Conservation (phyloP, 2,329 filamentous ascomycete genomes). For the Hymenoscyphus repandus region DNA sequence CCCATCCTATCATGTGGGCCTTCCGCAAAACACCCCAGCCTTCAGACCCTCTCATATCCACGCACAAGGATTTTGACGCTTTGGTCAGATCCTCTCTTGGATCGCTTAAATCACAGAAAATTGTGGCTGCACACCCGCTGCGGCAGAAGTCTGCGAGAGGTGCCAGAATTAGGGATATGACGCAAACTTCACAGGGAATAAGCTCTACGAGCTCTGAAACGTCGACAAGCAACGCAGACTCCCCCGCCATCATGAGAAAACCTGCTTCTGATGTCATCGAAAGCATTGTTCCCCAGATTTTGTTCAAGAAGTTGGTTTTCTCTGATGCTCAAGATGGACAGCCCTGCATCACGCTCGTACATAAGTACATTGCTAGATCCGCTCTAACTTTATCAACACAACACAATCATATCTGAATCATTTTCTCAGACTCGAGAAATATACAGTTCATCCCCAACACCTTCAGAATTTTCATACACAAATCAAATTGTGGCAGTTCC, state of each 20-base stretch:
- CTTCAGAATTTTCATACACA: constrained; percentile 1
- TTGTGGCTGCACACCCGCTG: not conserved
- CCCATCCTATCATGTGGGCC: no score
- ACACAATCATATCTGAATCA: constrained; percentile 4
- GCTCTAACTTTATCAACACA: not conserved
- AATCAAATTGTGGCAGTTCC: constrained; percentile 3
- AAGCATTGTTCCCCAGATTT: constrained; percentile 3
- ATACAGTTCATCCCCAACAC: constrained; percentile 2
- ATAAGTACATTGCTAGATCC: constrained; percentile 6
- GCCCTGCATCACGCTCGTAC: not conserved
- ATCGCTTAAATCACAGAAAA: not conserved
- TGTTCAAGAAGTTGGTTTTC: not conserved
- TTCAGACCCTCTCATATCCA: no score
- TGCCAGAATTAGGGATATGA: constrained; percentile 2
- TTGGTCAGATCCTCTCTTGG: not conserved
- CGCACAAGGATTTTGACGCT: not conserved
- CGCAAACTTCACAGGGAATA: constrained; percentile 1
- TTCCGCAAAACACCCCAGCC: no score
- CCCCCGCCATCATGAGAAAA: not conserved
- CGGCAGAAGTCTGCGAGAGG: not conserved
- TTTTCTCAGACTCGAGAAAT: constrained; percentile 10
- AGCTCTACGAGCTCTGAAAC: constrained; percentile 1
- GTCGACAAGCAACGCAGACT: not conserved
- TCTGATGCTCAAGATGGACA: not conserved
- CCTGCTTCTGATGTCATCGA: constrained; percentile 7